A percentile compares a stretch with the other conserved stretches of the same genome.
phyloP scores from a whole-genome alignment of 768 basidiomycete species.

The Hortiboletus campestris region DNA sequence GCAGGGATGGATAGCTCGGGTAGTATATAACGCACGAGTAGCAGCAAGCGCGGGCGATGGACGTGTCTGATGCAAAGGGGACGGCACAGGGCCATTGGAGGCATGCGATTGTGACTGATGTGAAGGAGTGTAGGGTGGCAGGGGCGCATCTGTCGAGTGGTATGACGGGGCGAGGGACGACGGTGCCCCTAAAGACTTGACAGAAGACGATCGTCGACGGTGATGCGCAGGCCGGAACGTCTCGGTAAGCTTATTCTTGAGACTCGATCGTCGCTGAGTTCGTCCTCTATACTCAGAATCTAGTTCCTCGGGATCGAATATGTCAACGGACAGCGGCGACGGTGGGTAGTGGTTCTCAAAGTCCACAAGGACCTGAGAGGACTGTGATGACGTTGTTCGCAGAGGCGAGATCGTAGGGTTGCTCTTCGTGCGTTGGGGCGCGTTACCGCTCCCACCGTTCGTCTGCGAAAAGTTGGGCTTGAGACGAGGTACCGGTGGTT shows the following conservation, averaged over 20 bases:
- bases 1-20: conserved; percentile 68
- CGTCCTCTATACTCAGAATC: conserved; percentile 28
- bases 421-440: conserved; percentile 46
- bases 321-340: conserved; percentile 25
- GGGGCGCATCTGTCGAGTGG: conserved; percentile 20
- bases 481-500: conserved; percentile 32
- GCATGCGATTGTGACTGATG: conserved; percentile 13
- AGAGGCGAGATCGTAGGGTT: conserved; percentile 40
- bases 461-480: conserved; percentile 25
- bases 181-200: conserved; percentile 33
- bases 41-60: conserved; percentile 26
- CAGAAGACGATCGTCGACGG: conserved; percentile 33
- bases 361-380: conserved; percentile 29
- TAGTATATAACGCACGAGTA: conserved; percentile 59
- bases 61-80: conserved; percentile 13
- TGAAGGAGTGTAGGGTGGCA: conserved; percentile 24
- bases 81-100: conserved; percentile 13
- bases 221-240: conserved; percentile 32
- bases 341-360: conserved; percentile 26
- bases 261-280: conserved; percentile 28
- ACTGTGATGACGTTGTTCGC: conserved; percentile 20
- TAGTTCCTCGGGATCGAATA: conserved; percentile 25
- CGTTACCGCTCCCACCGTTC: conserved; percentile 11
- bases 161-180: conserved; percentile 25
- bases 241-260: conserved; percentile 34